A percentile compares a stretch with the other conserved stretches of the same genome.
Conservation (phyloP, 805 yeast genomes). For the Kodamaea jinghongensis region DNA sequence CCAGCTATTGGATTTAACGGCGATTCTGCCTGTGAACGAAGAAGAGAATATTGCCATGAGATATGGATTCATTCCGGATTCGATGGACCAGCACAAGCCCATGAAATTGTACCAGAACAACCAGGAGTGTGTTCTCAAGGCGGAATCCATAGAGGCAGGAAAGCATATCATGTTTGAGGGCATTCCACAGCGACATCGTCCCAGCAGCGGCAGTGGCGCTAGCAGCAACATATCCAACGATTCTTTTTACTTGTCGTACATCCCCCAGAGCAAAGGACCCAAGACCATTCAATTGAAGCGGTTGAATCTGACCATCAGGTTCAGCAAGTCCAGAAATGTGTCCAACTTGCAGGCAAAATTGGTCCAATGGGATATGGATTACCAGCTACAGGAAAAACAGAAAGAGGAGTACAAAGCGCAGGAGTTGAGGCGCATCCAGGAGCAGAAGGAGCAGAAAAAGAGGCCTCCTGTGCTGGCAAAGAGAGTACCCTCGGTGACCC, state of each 20-base stretch:
- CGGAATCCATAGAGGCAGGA: conserved; percentile 22
- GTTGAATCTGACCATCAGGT: conserved; percentile 31
- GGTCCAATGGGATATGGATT: conserved; percentile 19
- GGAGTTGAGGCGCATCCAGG: conserved; percentile 3
- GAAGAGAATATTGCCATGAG: conserved; percentile 29
- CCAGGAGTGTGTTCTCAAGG: conserved; percentile 32
- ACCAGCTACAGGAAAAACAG: not conserved
- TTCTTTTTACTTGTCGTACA: conserved; percentile 28
- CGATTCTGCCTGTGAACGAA: conserved; percentile 11
- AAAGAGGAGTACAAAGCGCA: conserved; percentile 2
- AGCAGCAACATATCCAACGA: conserved; percentile 16
- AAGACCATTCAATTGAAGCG: conserved; percentile 22
- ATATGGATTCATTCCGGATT: conserved; percentile 41
- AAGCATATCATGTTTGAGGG: conserved; percentile 39
- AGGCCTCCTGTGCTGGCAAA: conserved; percentile 1
- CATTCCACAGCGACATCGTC: conserved; percentile 26
- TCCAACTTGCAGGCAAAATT: conserved; percentile 25
- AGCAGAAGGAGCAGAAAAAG: conserved; percentile 10
- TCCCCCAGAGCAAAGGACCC: conserved; percentile 12
- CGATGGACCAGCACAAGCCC: conserved; percentile 36
- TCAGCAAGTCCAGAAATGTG: conserved; percentile 38
- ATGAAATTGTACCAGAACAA: conserved; percentile 34
- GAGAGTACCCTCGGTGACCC: conserved; percentile 3
- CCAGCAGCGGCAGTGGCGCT: conserved; percentile 12
- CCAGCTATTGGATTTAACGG: conserved; percentile 16